Evolutionary conservation across 1,284 basidiomycete genomes (phyloP), one percentile per base, ranked within the genome.

Genomic region (Leccinum ambiguum): DNA sequence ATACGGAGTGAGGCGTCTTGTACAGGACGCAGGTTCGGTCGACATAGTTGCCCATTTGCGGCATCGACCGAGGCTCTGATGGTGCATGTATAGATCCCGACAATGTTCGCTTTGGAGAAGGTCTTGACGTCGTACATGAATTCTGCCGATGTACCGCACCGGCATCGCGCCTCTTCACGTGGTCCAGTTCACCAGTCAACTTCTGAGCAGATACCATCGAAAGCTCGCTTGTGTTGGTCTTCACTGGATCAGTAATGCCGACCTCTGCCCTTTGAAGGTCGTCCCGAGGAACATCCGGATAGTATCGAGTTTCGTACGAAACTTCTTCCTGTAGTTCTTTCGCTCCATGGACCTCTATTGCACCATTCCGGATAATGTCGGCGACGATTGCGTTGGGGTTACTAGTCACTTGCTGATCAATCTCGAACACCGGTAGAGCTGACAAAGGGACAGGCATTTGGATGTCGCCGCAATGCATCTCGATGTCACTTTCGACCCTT

Each of bases 61-160:
- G 50, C n/a, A 41, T 16, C 16, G 13, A 14, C 13, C 43, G 9
- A 16, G 23, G 21, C 9, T 56, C 23, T 6, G 60, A n/a, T 3
- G 72, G 65, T 33, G 72, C 71, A 6, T 73, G 67, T 1, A 73
- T 70, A 3, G 71, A 75, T 3, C 60, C 33, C 14, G 58, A 63
- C 18, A 71, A 53, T 4, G 64, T 65, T 4, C 71, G 72, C 36
- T 68, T 60, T 7, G 21, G 18, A 30, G 61, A 33, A 10, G 23
- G 57, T 43, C 63, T 60, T n/a, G 36, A 57, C 54, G 14, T 53
- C 26, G 61, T 30, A 53, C 23, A 21, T 16, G 14, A 16, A 60
- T 18, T 39, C 10, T 60, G 59, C 60, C 39, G 33, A 33, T 48
- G 10, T 41, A 62, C 21, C 13, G 26, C 5, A 39, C 13, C 18